These are phyloP conservation scores for Cicer arietinum DNA, from an alignment of 306 rosid species.

Conservation along the genomic window DNA sequence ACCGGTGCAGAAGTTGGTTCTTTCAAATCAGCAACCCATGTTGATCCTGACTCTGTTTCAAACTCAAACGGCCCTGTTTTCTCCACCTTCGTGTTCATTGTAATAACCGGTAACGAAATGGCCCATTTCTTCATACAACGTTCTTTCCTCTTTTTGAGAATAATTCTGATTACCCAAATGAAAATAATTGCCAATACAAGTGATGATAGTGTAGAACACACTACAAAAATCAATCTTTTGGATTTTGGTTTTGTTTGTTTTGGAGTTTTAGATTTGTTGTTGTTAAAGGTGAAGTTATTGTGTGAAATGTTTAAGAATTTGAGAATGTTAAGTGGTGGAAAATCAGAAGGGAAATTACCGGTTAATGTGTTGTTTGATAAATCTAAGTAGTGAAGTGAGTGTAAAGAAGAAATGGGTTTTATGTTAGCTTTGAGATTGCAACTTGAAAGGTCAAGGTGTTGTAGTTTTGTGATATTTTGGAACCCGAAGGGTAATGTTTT, in stretches of 20 bases:
- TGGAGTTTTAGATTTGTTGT: constrained; percentile 32
- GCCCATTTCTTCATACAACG: constrained; percentile 71
- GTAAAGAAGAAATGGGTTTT: constrained; percentile 64
- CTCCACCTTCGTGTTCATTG: constrained; percentile 47
- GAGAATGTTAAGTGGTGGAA: constrained; percentile 59
- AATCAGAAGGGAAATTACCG: constrained; percentile 76
- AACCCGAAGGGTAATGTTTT: constrained; percentile 57
- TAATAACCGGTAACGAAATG: constrained; percentile 67
- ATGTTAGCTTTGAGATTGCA: constrained; percentile 54
- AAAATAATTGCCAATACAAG: constrained; percentile 43
- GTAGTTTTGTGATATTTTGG: constrained; percentile 54
- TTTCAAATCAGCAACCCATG: constrained; percentile 82
- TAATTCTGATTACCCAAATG: constrained; percentile 31
- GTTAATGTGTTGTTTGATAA: constrained; percentile 65
- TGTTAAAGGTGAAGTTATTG: constrained; percentile 53
- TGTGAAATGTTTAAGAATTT: constrained; percentile 62
- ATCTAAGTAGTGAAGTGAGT: constrained; percentile 63
- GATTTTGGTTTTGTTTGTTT: constrained; percentile 40
- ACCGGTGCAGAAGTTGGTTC: constrained; percentile 86
- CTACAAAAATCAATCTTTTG: constrained; percentile 43
- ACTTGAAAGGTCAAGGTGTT: constrained; percentile 62
- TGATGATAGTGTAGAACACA: constrained; percentile 45
- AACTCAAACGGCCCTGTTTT: constrained; percentile 90
- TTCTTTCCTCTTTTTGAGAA: constrained; percentile 42
- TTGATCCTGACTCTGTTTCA: constrained; percentile 80